Base-by-base conservation (phyloP, 2,329 filamentous ascomycete genomes). In the Venturia oleaginea region DNA sequence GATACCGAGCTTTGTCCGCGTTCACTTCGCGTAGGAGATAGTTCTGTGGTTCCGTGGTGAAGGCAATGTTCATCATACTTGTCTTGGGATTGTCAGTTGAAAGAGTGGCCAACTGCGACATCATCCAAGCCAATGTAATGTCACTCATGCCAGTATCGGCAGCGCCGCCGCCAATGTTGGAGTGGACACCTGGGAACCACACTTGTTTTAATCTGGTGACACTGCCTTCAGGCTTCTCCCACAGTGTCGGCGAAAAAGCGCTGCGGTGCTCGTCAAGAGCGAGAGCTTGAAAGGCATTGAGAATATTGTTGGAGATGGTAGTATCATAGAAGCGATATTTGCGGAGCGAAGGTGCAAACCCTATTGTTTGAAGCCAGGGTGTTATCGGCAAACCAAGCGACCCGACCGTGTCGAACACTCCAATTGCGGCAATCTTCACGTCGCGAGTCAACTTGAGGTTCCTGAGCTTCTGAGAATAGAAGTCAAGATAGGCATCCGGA, bases 211-310 rank as follows among this genome's bases (percentile, higher is more conserved):
- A 71, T 17, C 74, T 67, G 40, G 40, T 67, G 59, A 37, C 51
- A 27, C 37, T 42, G 37, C 42, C 51, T 32, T 42, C 13, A 10
- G 22, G 40, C 51, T 59, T 46, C 32, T 83, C 80, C 83, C 81
- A 85, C 1, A 85, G 72, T 2, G 83, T 81, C 15, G 83, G 82
- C n/a, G 73, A 75, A 66, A 85, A 86, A 0, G 82, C 78, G 0
- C 78, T 72, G 10, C 83, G 79, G 24, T 77, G 79, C 71, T 86
- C 84, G 65, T 86, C 83, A 2, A 86, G 72, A 0, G 83, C 83
- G 11, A 86, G 75, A 0, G 83, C 83, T 27, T 86, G 84, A 68
- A 86, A 86, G 0, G 82, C 83, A 69, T 85, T 78, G 68, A 84
- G 79, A 40, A 86, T 79, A 15, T 73, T 73, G 59, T 70, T 68